Conservation (phyloP, 2,329 filamentous ascomycete genomes). For the Colletotrichum paranaense region DNA sequence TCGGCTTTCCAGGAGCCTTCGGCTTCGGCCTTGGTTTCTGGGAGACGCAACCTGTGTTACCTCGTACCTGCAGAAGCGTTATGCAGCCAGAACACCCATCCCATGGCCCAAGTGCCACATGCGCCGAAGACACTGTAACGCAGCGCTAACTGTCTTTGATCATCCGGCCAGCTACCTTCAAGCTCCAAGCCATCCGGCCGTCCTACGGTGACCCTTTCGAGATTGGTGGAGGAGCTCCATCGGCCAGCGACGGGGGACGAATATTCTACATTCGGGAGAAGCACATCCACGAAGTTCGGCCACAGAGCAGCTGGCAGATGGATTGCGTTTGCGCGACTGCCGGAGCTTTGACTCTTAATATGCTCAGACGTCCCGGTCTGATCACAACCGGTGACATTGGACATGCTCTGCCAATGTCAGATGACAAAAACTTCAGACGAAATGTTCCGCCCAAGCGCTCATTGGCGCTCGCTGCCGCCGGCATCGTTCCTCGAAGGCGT, state of each 20-base stretch:
- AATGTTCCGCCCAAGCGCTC: not conserved
- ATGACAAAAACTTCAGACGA: not conserved
- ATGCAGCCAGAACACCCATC: slow-evolving; percentile 27
- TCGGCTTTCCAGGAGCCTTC: not conserved
- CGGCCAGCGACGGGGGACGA: not conserved
- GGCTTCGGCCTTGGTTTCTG: slow-evolving; percentile 8
- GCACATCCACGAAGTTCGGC: not conserved
- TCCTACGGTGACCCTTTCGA: slow-evolving; percentile 14
- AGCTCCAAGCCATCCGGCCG: slow-evolving; percentile 17
- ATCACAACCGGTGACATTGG: not conserved
- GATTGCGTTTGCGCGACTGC: not conserved
- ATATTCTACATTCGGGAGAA: not conserved
- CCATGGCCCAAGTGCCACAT: slow-evolving; percentile 27
- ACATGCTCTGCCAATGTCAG: not conserved
- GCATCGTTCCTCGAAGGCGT: slow-evolving; percentile 9
- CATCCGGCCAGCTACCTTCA: slow-evolving; percentile 20
- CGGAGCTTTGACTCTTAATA: slow-evolving; percentile 2
- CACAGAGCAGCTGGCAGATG: not conserved
- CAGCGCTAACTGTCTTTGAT: slow-evolving; percentile 26
- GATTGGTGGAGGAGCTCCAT: slow-evolving; percentile 21
- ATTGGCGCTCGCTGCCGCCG: slow-evolving; percentile 7
- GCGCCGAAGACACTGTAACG: slow-evolving; percentile 28
- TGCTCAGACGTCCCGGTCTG: not conserved
- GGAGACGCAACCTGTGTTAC: slow-evolving; percentile 25
- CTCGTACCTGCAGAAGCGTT: slow-evolving; percentile 41